A percentile compares a stretch with the other conserved stretches of the same genome.
These are phyloP conservation scores for Acer yangbiense DNA, from an alignment of 345 rosid genomes.

Conservation along the genomic window DNA sequence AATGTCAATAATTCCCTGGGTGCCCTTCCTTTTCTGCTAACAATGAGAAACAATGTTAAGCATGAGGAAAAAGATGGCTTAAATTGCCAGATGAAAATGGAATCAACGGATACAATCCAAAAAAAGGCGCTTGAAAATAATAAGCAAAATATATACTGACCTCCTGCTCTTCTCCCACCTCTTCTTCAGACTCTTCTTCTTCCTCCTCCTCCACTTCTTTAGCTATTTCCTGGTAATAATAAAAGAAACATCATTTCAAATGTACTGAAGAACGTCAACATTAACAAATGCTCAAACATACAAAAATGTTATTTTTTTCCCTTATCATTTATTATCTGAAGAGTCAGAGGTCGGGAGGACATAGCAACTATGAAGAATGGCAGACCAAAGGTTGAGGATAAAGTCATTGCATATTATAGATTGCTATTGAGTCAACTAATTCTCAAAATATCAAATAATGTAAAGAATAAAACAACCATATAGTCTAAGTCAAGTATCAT, in stretches of 20 bases:
- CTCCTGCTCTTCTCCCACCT: conserved; percentile 42
- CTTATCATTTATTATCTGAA: background rate
- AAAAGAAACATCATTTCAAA: conserved; percentile 1
- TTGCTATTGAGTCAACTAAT: background rate
- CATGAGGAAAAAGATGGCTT: background rate
- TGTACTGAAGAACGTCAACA: background rate
- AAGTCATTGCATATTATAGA: background rate
- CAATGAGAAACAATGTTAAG: background rate
- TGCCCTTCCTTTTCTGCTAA: conserved; percentile 79
- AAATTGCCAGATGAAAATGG: background rate
- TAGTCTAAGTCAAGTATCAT: background rate
- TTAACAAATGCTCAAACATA: background rate
- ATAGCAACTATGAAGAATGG: background rate
- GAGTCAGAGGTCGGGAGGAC: background rate
- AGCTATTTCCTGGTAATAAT: conserved; percentile 41
- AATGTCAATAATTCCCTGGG: conserved; percentile 77
- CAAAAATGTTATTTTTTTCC: background rate
- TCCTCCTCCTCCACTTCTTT: conserved; percentile 37
- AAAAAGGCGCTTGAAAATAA: background rate
- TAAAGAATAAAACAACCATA: background rate
- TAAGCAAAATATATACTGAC: conserved; percentile 29
- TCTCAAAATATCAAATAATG: background rate
- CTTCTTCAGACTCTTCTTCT: conserved; percentile 44
- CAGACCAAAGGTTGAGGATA: background rate
- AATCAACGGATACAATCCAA: conserved; percentile 13